Base-by-base conservation (phyloP, 2,329 filamentous ascomycete species). In the Cladosporium colombiae region DNA sequence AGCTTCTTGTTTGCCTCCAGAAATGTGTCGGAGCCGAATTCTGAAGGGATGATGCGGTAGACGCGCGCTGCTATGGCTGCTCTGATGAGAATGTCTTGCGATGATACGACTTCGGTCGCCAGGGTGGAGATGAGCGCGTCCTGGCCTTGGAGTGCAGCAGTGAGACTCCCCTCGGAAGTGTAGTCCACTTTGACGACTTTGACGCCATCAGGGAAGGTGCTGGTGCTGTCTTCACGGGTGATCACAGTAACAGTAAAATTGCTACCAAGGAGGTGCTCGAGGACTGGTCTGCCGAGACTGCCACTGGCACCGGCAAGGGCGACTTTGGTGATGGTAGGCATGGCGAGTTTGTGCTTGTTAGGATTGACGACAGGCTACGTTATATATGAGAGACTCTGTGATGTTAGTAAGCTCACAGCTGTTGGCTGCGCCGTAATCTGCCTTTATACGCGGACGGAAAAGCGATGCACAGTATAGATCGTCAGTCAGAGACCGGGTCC, bases 251-350 rank as follows among this genome's bases (percentile, higher is more conserved):
- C 70, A 52, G 68, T 70, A 69, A 78, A 76, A 13, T 76, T 75
- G 16, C 74, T 70, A 2, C 77, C 70, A 44, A 81, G 72, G 52
- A 84, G 80, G 3, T 75, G 75, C 14, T 78, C 67, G 35, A 83
- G 70, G 33, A 83, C 71, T 13, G 74, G 68, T 4, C 76, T 74
- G 2, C 81, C 81, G 13, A 83, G 74, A 64, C 80, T 80, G 40
- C 81, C 81, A 13, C 73, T 73, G 23, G 76, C 74, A 40, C 75
- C 73, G 13, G 69, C 71, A 7, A 78, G 67, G 55, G 77, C 74
- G n/a, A 78, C 74, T 50, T 68, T 70, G 29, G 13, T 44, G 23
- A 59, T 29, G 5, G 49, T 25, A 7, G 49, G 27, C 49, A 53
- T 53, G 13, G 5, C 29, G 49, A 29, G 13, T 46, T 46, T n/a